Base-by-base conservation (phyloP, 1,284 basidiomycete species). In the Ustilago vetiveriae region DNA sequence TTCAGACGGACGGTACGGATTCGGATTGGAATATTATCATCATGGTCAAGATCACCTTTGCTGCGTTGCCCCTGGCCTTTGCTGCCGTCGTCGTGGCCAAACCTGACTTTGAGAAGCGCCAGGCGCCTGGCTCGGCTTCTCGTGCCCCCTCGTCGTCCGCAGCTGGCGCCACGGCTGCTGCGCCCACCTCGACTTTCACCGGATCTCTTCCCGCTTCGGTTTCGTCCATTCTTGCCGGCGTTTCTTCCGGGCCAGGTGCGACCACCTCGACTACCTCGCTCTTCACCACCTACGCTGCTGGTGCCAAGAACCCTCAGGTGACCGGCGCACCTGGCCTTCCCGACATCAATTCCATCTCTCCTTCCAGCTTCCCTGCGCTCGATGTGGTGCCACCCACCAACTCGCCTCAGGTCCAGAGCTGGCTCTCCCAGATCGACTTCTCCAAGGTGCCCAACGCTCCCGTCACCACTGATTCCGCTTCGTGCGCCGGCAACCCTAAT, bases 351-450 rank as follows among this genome's bases (percentile, higher is more conserved):
- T 26, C 48, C 23, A 44, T 77, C 43, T 44, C 63, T 17, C 52
- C 55, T 9, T 33, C 77, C 24, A 86, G 87, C 75, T 94, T 92
- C 82, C 92, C 92, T 2, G 42, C 87, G 0, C 84, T 91, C 22
- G 92, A 93, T 81, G 83, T 83, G 29, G 79, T 85, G 2, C 90
- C 91, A 17, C 88, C 89, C 0, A 87, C 85, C 6, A 86, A 90
- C 83, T 89, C 89, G 7, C 82, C 86, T 9, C 83, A 89, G 78
- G 90, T 92, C 7, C 85, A 89, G 78, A 84, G 86, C 76, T 92
- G 91, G 91, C 87, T 90, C 35, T 65, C 86, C 48, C 86, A 89
- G 22, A 85, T 92, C 40, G 85, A 91, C 9, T 85, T 86, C 49
- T 72, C 74, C 64, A 71, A 88, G 71, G 89, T 92, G 58, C 92